These are phyloP conservation scores for Cladosporium halotolerans DNA, from an alignment of 2,329 filamentous ascomycete genomes.

Conservation along the genomic window DNA sequence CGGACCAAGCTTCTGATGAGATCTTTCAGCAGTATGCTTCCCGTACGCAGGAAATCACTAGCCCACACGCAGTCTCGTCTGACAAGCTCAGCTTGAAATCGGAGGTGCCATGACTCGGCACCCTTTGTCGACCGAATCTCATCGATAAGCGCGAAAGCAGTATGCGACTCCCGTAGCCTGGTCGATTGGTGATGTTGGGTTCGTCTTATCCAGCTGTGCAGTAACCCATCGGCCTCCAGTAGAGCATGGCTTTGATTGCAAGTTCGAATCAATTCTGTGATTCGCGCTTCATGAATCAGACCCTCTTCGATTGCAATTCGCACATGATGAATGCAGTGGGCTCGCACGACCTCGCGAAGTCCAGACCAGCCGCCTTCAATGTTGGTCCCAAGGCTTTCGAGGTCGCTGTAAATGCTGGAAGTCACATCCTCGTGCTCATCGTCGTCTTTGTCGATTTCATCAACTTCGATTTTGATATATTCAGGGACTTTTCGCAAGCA, in stretches of 20 bases:
- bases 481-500: conserved; percentile 36
- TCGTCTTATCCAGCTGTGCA: background rate
- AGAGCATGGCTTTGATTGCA: conserved; percentile 10
- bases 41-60: background rate
- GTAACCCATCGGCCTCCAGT: conserved; percentile 2
- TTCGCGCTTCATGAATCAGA: conserved; percentile 20
- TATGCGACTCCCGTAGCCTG: background rate
- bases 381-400: conserved; percentile 33
- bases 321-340: conserved; percentile 35
- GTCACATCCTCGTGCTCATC: conserved; percentile 32
- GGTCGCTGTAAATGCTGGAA: conserved; percentile 35
- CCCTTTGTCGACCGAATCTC: conserved; percentile 2
- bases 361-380: conserved; percentile 33
- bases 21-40: background rate
- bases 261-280: conserved; percentile 7
- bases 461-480: conserved; percentile 29
- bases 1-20: conserved; percentile 6
- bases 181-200: background rate
- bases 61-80: background rate
- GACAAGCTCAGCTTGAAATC: background rate
- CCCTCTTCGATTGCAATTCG: conserved; percentile 32
- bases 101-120: background rate
- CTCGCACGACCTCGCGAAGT: conserved; percentile 36
- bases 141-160: background rate
- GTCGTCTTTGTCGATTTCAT: conserved; percentile 29